phyloP scores from a whole-genome alignment of 352 stramenopile genomes.

The Pythium angustatum region DNA sequence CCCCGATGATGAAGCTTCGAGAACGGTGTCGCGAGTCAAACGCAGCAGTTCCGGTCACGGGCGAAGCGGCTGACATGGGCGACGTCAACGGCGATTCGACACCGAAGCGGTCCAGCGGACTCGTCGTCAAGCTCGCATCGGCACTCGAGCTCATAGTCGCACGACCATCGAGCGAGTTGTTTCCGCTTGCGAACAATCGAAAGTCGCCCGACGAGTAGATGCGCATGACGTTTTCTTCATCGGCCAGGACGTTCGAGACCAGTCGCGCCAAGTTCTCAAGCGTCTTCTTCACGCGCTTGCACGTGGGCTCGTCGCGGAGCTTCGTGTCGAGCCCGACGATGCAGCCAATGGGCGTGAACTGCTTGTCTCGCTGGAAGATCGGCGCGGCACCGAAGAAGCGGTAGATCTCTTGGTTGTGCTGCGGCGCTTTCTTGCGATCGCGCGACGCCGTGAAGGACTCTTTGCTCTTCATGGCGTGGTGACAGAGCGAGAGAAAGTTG shows the following conservation, averaged over 20 bases:
- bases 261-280: constrained; percentile 61
- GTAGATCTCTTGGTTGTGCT: constrained; percentile 38
- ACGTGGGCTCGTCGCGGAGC: constrained; percentile 33
- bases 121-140: constrained; percentile 16
- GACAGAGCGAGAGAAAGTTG: constrained; percentile 63
- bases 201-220: constrained; percentile 69
- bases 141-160: constrained; percentile 22
- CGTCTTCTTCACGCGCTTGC: constrained; percentile 54
- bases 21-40: constrained; percentile 32
- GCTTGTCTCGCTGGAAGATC: constrained; percentile 35
- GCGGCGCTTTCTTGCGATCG: constrained; percentile 29
- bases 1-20: constrained; percentile 42
- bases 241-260: constrained; percentile 58
- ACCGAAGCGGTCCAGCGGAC: constrained; percentile 39
- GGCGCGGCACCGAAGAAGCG: constrained; percentile 67
- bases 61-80: constrained; percentile 11
- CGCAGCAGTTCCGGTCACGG: not conserved
- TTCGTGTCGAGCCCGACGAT: constrained; percentile 63
- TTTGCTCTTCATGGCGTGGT: constrained; percentile 42
- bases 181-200: constrained; percentile 44
- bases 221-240: constrained; percentile 59
- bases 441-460: constrained; percentile 52
- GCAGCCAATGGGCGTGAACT: constrained; percentile 45
- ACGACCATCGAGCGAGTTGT: constrained; percentile 19
- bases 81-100: constrained; percentile 31